phyloP scores from a whole-genome alignment of 371 early-diverging fungal species.

The Circinella umbellata region DNA sequence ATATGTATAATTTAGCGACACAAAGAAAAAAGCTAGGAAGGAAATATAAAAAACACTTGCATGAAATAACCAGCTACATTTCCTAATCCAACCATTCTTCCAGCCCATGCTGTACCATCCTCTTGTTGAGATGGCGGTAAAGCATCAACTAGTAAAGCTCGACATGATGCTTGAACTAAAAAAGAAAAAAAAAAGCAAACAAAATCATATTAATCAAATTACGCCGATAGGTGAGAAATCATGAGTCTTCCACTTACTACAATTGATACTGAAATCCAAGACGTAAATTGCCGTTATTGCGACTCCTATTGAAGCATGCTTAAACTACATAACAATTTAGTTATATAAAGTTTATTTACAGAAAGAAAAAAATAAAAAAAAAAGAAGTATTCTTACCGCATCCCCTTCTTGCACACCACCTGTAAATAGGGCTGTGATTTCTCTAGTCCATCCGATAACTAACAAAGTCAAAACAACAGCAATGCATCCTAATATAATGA shows the following conservation, averaged over 20 bases:
- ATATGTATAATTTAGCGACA: not conserved
- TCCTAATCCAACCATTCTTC: constrained; percentile 90
- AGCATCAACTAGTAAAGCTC: constrained; percentile 90
- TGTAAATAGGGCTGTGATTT: constrained; percentile 60
- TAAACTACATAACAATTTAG: constrained; percentile 39
- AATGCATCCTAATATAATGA: constrained; percentile 70
- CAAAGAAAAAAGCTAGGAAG: too few species aligned
- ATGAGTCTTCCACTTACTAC: constrained; percentile 50
- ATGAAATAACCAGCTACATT: constrained; percentile 87
- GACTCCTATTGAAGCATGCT: constrained; percentile 51
- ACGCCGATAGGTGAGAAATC: too few species aligned
- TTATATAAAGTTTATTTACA: not conserved
- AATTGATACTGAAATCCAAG: constrained; percentile 93
- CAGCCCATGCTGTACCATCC: constrained; percentile 89
- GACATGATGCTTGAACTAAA: constrained; percentile 79
- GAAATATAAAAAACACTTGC: constrained; percentile 29
- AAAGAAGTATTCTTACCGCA: constrained; percentile 27
- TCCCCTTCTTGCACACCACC: constrained; percentile 38
- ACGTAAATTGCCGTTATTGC: constrained; percentile 86
- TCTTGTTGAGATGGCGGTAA: constrained; percentile 84
- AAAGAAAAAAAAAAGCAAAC: too few species aligned
- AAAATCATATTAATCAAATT: not conserved
- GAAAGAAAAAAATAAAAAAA: not conserved
- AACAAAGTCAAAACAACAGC: constrained; percentile 66
- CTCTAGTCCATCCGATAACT: constrained; percentile 83